Evolutionary conservation across 192 early-diverging fungal species (phyloP).

Genomic region (Umbelopsis sp.): DNA sequence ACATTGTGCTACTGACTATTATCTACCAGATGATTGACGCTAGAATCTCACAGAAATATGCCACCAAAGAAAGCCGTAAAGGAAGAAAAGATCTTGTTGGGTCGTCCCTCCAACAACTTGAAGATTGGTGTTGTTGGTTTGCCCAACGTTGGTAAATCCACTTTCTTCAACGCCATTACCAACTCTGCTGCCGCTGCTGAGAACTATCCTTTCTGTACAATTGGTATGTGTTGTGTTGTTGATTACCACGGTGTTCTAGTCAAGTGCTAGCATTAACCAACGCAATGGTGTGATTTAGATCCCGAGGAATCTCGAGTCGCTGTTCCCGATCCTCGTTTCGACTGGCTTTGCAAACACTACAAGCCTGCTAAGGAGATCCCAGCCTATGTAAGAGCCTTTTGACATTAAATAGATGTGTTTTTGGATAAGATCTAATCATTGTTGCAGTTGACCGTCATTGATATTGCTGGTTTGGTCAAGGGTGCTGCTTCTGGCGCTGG

Average conservation of each 20-base stretch:
- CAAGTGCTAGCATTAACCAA: too few relatives aligned
- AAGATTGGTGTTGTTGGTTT: slow-evolving; percentile 80
- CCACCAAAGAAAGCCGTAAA: slow-evolving; percentile 71
- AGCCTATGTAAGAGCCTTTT: slow-evolving; percentile 56
- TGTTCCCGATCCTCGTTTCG: slow-evolving; percentile 72
- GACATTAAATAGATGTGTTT: background rate
- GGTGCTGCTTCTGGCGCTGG: slow-evolving; percentile 57
- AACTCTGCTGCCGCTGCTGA: slow-evolving; percentile 58
- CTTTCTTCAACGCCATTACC: slow-evolving; percentile 58
- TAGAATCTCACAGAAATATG: slow-evolving; percentile 1
- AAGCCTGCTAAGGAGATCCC: slow-evolving; percentile 62
- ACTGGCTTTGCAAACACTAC: slow-evolving; percentile 65
- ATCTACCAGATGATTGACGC: background rate
- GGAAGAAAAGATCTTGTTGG: slow-evolving; percentile 66
- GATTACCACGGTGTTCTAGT: background rate
- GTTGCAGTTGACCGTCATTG: slow-evolving; percentile 57
- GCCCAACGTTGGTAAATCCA: slow-evolving; percentile 81
- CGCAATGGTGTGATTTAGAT: slow-evolving; percentile 36
- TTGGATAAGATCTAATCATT: background rate
- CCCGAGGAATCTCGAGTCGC: slow-evolving; percentile 70
- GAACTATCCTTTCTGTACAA: slow-evolving; percentile 87
- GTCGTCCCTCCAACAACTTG: slow-evolving; percentile 77
- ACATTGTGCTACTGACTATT: background rate
- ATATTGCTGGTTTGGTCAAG: slow-evolving; percentile 85
- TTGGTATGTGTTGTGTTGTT: slow-evolving; percentile 33